Base-by-base conservation (phyloP, 208 protist genomes). In the Phytomonas francai region DNA sequence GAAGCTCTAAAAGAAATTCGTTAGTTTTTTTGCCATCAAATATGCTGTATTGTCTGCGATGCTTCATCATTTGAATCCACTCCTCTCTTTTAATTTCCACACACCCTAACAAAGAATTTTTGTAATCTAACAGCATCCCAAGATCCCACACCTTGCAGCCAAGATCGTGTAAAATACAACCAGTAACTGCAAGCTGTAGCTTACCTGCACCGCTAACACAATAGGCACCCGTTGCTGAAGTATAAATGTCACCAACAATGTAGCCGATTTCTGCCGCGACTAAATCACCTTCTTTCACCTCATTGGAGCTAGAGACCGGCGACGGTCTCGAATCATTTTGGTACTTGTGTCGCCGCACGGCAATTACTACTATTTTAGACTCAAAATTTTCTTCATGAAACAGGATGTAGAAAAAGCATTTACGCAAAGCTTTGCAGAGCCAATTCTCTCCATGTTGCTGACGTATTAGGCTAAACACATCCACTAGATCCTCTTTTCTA, bases 41-140 rank as follows among this genome's bases (percentile, higher is more conserved):
- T 7, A 36, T 42, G 11, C 2, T 11, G 49, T n/a, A n/a, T 33
- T 60, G n/a, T 4, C 27, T 42, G 63, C 30, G 75, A 29, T 78
- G 42, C 27, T 45, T 45, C 34, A 81, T 68, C 49, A 90, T 25
- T 16, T 76, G 11, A 56, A 85, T 14, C 87, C 87, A 92, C 31
- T 80, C n/a, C 25, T 74, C 60, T 12, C 84, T 66, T 49, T 66
- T n/a, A 11, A 92, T 42, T 27, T 78, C 45, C 0, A 83, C 71
- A 58, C 71, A 77, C 3, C 73, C 67, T 12, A 92, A 36, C 9
- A 51, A 42, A 5, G 19, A 54, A 0, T 9, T 54, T 54, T 97
- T 97, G 78, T 97, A 97, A 11, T 63, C 63, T 80, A 94, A 81
- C 27, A 45, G 30, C 91, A 97, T 97, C 11, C 88, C 91, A n/a